Evolutionary conservation across 2,329 filamentous ascomycete species (phyloP).

Genomic region (Diaporthe longicolla): DNA sequence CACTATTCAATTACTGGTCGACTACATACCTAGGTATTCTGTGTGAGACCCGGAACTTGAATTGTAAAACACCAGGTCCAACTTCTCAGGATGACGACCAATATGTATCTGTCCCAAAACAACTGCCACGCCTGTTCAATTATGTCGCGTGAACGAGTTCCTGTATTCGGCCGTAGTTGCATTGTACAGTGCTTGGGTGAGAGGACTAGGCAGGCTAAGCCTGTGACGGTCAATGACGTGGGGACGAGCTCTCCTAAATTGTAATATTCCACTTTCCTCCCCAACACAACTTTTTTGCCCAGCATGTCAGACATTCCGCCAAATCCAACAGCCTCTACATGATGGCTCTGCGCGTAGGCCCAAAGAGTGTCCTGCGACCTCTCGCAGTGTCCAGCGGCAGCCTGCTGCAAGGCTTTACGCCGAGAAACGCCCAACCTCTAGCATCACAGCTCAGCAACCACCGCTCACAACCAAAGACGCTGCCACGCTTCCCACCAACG

Average conservation of each 20-base stretch:
- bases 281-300: constrained; percentile 34
- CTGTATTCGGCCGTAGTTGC: background rate
- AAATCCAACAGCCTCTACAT: background rate
- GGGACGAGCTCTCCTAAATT: constrained; percentile 25
- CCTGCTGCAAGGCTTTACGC: constrained; percentile 4
- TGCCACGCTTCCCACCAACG: background rate
- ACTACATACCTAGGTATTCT: background rate
- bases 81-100: background rate
- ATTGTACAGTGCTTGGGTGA: background rate
- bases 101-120: background rate
- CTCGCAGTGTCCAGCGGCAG: constrained; percentile 3
- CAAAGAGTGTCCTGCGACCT: constrained; percentile 25
- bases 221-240: constrained; percentile 40
- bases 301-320: constrained; percentile 27
- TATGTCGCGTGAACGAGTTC: background rate
- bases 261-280: constrained; percentile 6
- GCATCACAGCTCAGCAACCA: background rate
- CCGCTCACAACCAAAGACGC: background rate
- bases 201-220: constrained; percentile 26
- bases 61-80: background rate
- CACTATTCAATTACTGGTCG: background rate
- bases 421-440: constrained; percentile 35
- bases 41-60: background rate
- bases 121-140: background rate
- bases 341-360: constrained; percentile 35